These are phyloP conservation scores for Fremontodendron californicum DNA, from an alignment of 345 rosid genomes.

Conservation along the genomic window DNA sequence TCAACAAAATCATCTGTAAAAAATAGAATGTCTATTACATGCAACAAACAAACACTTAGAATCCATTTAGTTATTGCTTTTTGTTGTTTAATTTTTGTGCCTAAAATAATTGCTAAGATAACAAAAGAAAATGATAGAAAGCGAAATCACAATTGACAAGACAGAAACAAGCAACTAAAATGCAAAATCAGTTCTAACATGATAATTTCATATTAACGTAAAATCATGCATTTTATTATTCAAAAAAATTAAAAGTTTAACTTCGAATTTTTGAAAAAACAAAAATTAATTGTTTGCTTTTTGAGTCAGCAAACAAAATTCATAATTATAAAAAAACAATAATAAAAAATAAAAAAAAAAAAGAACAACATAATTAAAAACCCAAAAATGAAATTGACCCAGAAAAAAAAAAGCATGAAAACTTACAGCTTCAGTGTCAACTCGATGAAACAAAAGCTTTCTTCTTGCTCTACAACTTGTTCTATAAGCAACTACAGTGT, in stretches of 20 bases:
- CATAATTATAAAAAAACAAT: neutral
- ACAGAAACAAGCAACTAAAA: neutral
- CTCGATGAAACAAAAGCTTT: slow-evolving; percentile 81
- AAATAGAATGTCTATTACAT: neutral
- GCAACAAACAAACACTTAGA: neutral
- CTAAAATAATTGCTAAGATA: neutral
- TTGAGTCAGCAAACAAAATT: neutral
- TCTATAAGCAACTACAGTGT: slow-evolving; percentile 81
- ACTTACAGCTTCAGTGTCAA: slow-evolving; percentile 87
- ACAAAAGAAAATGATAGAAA: neutral
- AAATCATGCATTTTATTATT: neutral
- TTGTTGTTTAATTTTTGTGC: no score
- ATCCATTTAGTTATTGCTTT: neutral
- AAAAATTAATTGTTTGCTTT: neutral
- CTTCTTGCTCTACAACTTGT: slow-evolving; percentile 91
- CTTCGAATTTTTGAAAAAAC: neutral
- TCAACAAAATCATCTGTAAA: neutral
- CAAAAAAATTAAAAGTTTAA: neutral
- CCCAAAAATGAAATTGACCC: neutral
- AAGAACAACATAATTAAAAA: neutral
- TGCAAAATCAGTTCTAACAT: slow-evolving; percentile 1
- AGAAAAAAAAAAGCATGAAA: neutral
- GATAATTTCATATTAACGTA: neutral
- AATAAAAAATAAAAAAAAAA: no score
- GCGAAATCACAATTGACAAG: neutral